Conservation (phyloP, 345 rosid genomes). For the Corymbia maculata region DNA sequence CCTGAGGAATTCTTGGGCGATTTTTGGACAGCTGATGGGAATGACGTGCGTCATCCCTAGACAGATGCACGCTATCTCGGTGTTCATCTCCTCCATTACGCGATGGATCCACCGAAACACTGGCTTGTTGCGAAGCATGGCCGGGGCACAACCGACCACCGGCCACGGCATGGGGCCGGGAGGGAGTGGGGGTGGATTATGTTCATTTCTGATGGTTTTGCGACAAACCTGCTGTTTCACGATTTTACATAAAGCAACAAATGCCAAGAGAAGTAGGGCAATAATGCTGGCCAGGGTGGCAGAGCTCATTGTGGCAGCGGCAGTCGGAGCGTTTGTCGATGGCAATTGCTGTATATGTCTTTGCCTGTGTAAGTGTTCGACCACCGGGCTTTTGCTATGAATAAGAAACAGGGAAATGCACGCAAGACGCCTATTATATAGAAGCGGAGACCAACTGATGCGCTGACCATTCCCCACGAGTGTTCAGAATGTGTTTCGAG, state of each 20-base stretch:
- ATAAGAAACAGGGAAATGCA: neutral
- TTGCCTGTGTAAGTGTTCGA: neutral
- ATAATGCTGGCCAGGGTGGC: neutral
- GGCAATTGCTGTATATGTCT: neutral
- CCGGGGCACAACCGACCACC: neutral
- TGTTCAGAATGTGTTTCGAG: neutral
- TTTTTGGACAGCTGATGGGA: conserved; percentile 16
- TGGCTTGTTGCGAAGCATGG: neutral
- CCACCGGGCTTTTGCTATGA: neutral
- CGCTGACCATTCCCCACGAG: neutral
- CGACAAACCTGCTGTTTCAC: neutral
- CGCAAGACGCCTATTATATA: neutral
- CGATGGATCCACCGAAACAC: conserved; percentile 3
- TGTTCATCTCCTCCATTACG: neutral
- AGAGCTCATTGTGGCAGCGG: neutral
- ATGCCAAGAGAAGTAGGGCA: neutral
- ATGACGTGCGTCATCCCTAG: conserved; percentile 1
- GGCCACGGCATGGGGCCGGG: neutral
- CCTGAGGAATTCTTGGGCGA: conserved; percentile 29
- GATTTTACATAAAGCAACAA: neutral
- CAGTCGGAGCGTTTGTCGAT: neutral
- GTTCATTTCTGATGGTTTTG: neutral
- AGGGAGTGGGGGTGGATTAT: neutral
- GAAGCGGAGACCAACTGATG: neutral
- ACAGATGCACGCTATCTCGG: neutral